Evolutionary conservation across 2,329 filamentous ascomycete species (phyloP).

Genomic region (Colletotrichum sp.): DNA sequence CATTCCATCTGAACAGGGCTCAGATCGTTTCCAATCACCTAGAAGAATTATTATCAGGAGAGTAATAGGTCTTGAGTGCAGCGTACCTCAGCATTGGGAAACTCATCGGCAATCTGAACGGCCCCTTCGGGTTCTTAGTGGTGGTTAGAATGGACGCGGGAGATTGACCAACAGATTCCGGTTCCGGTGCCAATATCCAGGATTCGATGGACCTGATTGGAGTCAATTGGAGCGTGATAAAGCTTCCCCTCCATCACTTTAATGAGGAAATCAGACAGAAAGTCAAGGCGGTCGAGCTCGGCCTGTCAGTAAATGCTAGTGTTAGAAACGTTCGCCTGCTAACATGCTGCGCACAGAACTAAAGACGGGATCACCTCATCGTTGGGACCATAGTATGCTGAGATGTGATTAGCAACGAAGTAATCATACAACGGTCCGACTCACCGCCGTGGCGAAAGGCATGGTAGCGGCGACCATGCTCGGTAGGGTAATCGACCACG

Average conservation of each 20-base stretch:
- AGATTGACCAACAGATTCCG: slow-evolving; percentile 52
- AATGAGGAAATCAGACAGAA: background rate
- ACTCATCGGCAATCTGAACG: background rate
- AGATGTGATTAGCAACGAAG: too few relatives aligned
- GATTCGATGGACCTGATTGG: slow-evolving; percentile 34
- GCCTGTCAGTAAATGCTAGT: too few relatives aligned
- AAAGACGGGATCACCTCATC: slow-evolving; percentile 28
- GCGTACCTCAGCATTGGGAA: background rate
- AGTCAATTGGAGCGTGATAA: background rate
- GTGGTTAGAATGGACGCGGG: too few relatives aligned
- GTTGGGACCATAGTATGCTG: slow-evolving; percentile 37
- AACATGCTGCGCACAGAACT: too few relatives aligned
- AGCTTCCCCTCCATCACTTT: background rate
- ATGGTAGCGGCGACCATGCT: slow-evolving; percentile 12
- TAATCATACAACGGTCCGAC: too few relatives aligned
- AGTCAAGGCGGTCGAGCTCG: background rate
- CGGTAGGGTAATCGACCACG: background rate
- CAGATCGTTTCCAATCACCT: background rate
- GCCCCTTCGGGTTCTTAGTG: background rate
- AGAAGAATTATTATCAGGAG: too few relatives aligned
- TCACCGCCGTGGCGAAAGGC: background rate
- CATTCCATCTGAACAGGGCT: background rate
- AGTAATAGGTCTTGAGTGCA: too few relatives aligned
- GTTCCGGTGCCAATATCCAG: slow-evolving; percentile 67
- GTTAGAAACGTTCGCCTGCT: too few relatives aligned